These are phyloP conservation scores for Talaromyces stipitatus DNA, from an alignment of 495 filamentous ascomycete species.

Conservation along the genomic window DNA sequence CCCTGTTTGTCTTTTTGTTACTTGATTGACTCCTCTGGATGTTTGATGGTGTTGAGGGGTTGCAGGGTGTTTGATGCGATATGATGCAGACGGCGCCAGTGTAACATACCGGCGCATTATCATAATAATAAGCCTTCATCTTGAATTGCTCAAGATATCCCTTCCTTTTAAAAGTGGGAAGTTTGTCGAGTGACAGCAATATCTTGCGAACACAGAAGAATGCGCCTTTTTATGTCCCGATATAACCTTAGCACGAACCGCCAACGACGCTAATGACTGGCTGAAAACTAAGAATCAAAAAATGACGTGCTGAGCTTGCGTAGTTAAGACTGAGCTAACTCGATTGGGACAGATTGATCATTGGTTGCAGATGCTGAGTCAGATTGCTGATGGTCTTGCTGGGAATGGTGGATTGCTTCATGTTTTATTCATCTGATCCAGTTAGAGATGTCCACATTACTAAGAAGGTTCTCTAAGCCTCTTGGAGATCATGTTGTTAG, in stretches of 20 bases:
- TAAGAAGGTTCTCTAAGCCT: no score
- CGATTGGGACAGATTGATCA: not conserved
- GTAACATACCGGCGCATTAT: slow-evolving; percentile 62
- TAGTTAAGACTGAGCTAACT: not conserved
- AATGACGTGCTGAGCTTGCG: not conserved
- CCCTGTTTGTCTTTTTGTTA: slow-evolving; percentile 43
- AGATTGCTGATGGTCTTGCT: no score
- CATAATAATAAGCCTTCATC: slow-evolving; percentile 82
- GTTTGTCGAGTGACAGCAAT: no score
- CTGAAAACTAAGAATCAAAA: no score
- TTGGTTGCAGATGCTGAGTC: no score
- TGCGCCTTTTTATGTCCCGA: not conserved
- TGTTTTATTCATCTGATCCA: no score
- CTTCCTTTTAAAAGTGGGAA: no score
- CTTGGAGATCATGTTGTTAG: no score
- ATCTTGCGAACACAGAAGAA: no score
- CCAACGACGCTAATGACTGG: not conserved
- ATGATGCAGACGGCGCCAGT: no score
- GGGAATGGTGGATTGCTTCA: no score
- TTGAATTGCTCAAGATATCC: slow-evolving; percentile 19
- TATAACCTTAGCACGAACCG: not conserved
- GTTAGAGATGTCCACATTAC: no score
- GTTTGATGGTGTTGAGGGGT: not conserved
- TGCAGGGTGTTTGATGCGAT: slow-evolving; percentile 8
- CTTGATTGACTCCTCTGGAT: slow-evolving; percentile 8